Conservation (phyloP, 2,329 filamentous ascomycete species). For the Colletotrichum musae region DNA sequence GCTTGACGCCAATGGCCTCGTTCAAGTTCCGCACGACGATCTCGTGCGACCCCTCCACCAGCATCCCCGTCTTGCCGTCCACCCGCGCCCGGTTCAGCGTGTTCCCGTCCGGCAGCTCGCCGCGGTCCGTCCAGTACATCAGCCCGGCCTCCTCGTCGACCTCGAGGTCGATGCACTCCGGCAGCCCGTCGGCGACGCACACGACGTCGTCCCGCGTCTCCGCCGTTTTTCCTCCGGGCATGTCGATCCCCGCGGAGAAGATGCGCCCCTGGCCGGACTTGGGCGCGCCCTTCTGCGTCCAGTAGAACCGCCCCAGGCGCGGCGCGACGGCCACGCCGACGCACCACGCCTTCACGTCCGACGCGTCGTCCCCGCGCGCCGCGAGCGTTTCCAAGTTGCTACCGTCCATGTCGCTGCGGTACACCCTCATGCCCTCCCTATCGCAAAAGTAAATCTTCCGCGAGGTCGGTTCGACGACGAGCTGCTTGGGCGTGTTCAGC, state of each 20-base stretch:
- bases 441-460: slow-evolving; percentile 59
- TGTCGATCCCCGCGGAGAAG: slow-evolving; percentile 62
- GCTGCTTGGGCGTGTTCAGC: slow-evolving; percentile 65
- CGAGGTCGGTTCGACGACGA: slow-evolving; percentile 49
- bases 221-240: slow-evolving; percentile 51
- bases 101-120: slow-evolving; percentile 69
- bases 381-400: slow-evolving; percentile 57
- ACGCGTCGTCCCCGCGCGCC: slow-evolving; percentile 49
- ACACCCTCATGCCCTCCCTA: slow-evolving; percentile 59
- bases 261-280: slow-evolving; percentile 68
- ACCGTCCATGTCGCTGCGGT: slow-evolving; percentile 57
- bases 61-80: slow-evolving; percentile 38
- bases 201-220: slow-evolving; percentile 57
- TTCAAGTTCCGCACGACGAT: slow-evolving; percentile 55
- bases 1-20: slow-evolving; percentile 62
- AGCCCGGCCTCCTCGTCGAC: slow-evolving; percentile 60
- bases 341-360: slow-evolving; percentile 62
- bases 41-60: slow-evolving; percentile 41
- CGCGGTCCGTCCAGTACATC: slow-evolving; percentile 74
- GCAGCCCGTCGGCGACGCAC: slow-evolving; percentile 59
- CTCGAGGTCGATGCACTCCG: slow-evolving; percentile 72
- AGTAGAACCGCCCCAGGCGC: slow-evolving; percentile 64
- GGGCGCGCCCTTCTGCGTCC: slow-evolving; percentile 71
- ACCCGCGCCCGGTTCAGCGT: slow-evolving; percentile 59
- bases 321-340: slow-evolving; percentile 68